Percentiles rank a stretch among this genome's conserved stretches.
These are phyloP conservation scores for Fusarium ambrosium DNA, from an alignment of 2,329 filamentous ascomycete species.

Conservation along the genomic window DNA sequence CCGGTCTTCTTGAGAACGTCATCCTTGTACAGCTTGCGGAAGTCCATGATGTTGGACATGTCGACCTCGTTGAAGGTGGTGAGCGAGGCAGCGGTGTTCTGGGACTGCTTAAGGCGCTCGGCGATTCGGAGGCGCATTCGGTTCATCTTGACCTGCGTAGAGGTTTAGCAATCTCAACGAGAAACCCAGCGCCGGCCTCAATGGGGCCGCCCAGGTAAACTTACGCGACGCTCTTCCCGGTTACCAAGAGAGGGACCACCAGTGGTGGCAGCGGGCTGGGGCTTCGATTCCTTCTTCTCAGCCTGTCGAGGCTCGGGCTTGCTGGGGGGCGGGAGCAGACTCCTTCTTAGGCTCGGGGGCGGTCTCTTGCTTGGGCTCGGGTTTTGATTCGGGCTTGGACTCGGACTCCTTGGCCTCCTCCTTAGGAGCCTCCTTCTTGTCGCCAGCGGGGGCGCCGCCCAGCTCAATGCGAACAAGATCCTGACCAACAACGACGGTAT, in stretches of 20 bases:
- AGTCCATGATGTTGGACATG: constrained; percentile 97
- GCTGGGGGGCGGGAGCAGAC: constrained; percentile 42
- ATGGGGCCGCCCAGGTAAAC: constrained; percentile 49
- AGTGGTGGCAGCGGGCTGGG: constrained; percentile 35
- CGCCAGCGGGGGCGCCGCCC: constrained; percentile 67
- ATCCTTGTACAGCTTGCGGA: constrained; percentile 97
- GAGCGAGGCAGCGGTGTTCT: constrained; percentile 96
- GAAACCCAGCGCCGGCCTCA: neutral
- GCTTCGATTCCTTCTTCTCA: constrained; percentile 48
- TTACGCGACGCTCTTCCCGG: constrained; percentile 89
- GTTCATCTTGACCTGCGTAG: constrained; percentile 94
- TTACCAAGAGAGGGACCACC: constrained; percentile 68
- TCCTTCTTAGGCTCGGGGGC: constrained; percentile 53
- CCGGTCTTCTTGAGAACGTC: constrained; percentile 95
- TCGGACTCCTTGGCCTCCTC: constrained; percentile 49
- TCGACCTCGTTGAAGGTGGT: constrained; percentile 99
- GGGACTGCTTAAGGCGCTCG: constrained; percentile 98
- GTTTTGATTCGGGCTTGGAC: constrained; percentile 54
- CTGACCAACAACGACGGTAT: constrained; percentile 94
- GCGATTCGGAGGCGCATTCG: constrained; percentile 98
- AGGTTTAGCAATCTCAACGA: constrained; percentile 13
- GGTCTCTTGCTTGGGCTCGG: constrained; percentile 49
- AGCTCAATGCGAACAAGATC: constrained; percentile 88
- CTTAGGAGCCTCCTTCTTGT: constrained; percentile 55
- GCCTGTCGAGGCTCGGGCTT: constrained; percentile 43